Percentiles rank a stretch among this genome's conserved stretches.
Evolutionary conservation across 1,139 yeast genomes (phyloP).

Genomic region (Meyerozyma athensensis): DNA sequence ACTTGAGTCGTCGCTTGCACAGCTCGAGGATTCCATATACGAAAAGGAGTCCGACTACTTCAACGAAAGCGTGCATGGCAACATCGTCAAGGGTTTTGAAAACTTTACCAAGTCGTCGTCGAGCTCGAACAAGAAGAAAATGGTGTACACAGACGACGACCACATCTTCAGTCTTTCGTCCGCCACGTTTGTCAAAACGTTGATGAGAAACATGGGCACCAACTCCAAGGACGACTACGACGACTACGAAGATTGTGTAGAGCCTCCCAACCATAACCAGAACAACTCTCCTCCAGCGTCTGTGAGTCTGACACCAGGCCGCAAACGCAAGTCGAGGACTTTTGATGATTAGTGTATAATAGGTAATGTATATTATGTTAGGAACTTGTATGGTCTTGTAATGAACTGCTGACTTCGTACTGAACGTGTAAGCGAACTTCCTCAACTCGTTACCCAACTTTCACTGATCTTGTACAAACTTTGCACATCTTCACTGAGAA

Average conservation of each 20-base stretch:
- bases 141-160: conserved; percentile 70
- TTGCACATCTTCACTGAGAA: no score
- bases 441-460: no score
- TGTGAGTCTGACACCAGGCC: conserved; percentile 21
- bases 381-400: no score
- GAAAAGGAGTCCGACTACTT: conserved; percentile 77
- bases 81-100: conserved; percentile 87
- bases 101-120: conserved; percentile 53
- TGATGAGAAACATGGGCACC: conserved; percentile 36
- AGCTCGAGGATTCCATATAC: conserved; percentile 76
- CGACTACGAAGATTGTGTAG: conserved; percentile 45
- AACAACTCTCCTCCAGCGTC: conserved; percentile 5
- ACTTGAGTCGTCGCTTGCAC: conserved; percentile 56
- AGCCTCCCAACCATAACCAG: conserved; percentile 18
- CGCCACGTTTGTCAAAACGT: conserved; percentile 61
- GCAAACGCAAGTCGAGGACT: conserved; percentile 33
- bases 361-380: conserved; percentile 5
- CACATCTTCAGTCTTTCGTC: conserved; percentile 82
- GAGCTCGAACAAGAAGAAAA: conserved; percentile 47
- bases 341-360: conserved; percentile 30
- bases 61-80: conserved; percentile 65
- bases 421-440: no score
- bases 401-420: no score
- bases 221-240: conserved; percentile 34
- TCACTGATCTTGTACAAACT: no score